Evolutionary conservation across 495 filamentous ascomycete species (phyloP).

Genomic region (Penicillium salamii): DNA sequence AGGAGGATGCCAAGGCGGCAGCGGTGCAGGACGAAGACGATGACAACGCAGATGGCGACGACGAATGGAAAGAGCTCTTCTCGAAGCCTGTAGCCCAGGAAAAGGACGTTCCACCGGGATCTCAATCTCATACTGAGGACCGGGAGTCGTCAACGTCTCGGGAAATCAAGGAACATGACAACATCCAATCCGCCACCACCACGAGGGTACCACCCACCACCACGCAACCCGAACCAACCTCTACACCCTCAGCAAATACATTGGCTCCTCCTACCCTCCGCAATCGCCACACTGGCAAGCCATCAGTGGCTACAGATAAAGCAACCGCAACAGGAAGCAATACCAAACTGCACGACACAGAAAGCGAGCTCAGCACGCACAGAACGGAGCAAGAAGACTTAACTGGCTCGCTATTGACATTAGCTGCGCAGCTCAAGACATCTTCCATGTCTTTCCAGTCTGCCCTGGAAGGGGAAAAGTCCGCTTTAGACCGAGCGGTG

Average conservation of each 20-base stretch:
- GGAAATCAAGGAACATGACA: slow-evolving; percentile 7
- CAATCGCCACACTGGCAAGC: slow-evolving; percentile 23
- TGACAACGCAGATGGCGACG: slow-evolving; percentile 28
- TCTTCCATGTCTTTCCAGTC: slow-evolving; percentile 67
- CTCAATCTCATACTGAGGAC: background rate
- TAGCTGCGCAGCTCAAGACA: slow-evolving; percentile 75
- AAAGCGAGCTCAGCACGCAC: slow-evolving; percentile 69
- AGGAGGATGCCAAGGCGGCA: slow-evolving; percentile 27
- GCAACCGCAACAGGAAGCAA: slow-evolving; percentile 19
- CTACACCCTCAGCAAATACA: slow-evolving; percentile 10
- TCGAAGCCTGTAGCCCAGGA: slow-evolving; percentile 17
- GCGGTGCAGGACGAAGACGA: slow-evolving; percentile 9
- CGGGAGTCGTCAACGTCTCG: background rate
- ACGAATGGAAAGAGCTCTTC: slow-evolving; percentile 40
- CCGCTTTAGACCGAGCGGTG: slow-evolving; percentile 63
- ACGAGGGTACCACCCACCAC: slow-evolving; percentile 14
- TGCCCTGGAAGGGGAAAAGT: slow-evolving; percentile 69
- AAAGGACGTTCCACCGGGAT: background rate
- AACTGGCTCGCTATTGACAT: slow-evolving; percentile 70
- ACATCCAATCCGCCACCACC: slow-evolving; percentile 15
- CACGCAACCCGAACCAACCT: slow-evolving; percentile 3
- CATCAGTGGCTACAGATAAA: slow-evolving; percentile 8
- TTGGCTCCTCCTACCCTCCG: slow-evolving; percentile 26
- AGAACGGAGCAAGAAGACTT: slow-evolving; percentile 82
- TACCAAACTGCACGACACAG: slow-evolving; percentile 43